Evolutionary conservation across 139 green algal species (phyloP), one percentile per base, ranked within the genome.

Genomic region (Volvox africanus): DNA sequence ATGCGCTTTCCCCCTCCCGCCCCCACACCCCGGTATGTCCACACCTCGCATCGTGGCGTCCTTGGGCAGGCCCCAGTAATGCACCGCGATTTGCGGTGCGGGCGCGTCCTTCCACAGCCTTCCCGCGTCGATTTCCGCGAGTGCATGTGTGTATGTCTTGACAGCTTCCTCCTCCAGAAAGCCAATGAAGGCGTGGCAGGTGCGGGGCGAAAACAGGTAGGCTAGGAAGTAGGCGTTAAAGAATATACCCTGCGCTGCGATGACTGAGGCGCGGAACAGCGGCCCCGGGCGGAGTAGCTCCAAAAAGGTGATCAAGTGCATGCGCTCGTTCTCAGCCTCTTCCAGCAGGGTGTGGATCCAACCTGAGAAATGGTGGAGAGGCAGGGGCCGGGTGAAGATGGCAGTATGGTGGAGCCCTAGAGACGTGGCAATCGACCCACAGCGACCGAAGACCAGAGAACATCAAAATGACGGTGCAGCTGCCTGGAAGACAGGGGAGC

Each of bases 101-200:
- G 90, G 44, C 82, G 73, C 93, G 81, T 95, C 91, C 22, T 91
- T 86, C 97, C 97, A 99, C 50, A 97, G 85, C 14, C 92, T 91
- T 67, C 96, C 97, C 9, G 85, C 82, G 80, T 98, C 96, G 67
- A 98, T 96, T 44, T 97, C 96, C 67, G 91, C 28, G 1, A 98
- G 89, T 33, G 85, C 65, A 77, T 97, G 95, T 1, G 96, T 99
- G 97, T 99, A 99, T 1, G 98, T 99, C 73, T 83, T 75, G 44
- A 99, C 95, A 0, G 98, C 98, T 93, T 99, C 97, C 93, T 99
- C 98, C 93, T 99, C 97, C 84, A 99, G 92, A 92, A 99, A 99
- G 0, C 96, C 97, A 35, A 99, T 97, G 62, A 99, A 96, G 21
- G 94, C 68, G 93, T 99, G 98, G 92, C 96, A 98, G 80, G 91